A percentile compares a stretch with the other conserved stretches of the same genome.
Evolutionary conservation across 805 yeast species (phyloP).

Genomic region (Brettanomyces anomalus): DNA sequence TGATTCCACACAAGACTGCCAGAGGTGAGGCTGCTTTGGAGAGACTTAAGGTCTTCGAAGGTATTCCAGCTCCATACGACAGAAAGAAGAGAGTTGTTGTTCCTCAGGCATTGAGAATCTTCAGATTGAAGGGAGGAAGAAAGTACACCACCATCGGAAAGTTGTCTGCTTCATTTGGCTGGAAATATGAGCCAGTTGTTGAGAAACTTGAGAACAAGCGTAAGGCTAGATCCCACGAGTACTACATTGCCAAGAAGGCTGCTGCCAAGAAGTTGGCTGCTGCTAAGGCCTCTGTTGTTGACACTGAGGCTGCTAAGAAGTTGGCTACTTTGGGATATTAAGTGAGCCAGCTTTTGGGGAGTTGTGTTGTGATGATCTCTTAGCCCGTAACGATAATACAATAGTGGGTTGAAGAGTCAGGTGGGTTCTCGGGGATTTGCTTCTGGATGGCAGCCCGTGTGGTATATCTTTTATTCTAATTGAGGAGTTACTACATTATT

Average conservation of each 20-base stretch:
- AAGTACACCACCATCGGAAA: slow-evolving; percentile 98
- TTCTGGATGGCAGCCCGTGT: no score
- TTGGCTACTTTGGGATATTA: slow-evolving; percentile 98
- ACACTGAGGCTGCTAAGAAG: slow-evolving; percentile 83
- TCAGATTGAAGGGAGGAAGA: slow-evolving; percentile 99
- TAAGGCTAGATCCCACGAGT: slow-evolving; percentile 97
- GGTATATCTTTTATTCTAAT: no score
- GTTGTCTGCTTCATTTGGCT: slow-evolving; percentile 93
- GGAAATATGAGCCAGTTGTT: slow-evolving; percentile 99
- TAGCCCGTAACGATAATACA: no score
- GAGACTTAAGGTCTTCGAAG: slow-evolving; percentile 99
- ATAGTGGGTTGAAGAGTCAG: no score
- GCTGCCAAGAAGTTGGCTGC: slow-evolving; percentile 84
- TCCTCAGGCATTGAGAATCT: slow-evolving; percentile 98
- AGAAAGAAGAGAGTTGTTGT: slow-evolving; percentile 99
- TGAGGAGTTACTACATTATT: no score
- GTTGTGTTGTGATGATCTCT: no score
- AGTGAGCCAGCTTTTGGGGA: slow-evolving; percentile 13
- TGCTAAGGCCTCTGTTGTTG: slow-evolving; percentile 82
- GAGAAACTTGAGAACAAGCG: slow-evolving; percentile 98
- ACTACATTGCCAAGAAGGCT: slow-evolving; percentile 98
- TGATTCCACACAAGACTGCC: slow-evolving; percentile 99
- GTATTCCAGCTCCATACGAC: slow-evolving; percentile 99
- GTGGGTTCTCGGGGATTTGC: no score
- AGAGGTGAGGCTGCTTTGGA: slow-evolving; percentile 99